Conservation (phyloP, 2,329 filamentous ascomycete species). For the Diaporthe caulivora region DNA sequence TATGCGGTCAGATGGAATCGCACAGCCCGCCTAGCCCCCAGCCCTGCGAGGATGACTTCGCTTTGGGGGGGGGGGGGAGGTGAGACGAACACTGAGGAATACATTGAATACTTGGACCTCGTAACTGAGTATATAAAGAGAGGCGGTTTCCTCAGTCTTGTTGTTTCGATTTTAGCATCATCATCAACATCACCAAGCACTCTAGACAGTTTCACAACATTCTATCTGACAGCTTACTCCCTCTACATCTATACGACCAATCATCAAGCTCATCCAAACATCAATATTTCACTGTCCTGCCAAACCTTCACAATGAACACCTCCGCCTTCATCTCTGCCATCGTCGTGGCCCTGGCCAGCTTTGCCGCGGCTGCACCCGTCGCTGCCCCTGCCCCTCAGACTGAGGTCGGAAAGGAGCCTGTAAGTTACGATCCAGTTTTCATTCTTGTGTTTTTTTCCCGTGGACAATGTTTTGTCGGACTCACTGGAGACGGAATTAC, state of each 20-base stretch:
- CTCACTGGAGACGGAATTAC: no score
- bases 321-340: slow-evolving; percentile 28
- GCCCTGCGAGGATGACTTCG: not conserved
- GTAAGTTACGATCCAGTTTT: not conserved
- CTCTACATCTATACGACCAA: not conserved
- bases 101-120: not conserved
- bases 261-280: not conserved
- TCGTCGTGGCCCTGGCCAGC: slow-evolving; percentile 25
- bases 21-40: slow-evolving; percentile 29
- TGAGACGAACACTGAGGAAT: not conserved
- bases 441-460: no score
- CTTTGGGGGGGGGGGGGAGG: not conserved
- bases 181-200: slow-evolving; percentile 25
- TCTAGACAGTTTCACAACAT: not conserved
- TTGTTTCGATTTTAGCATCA: not conserved
- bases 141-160: not conserved
- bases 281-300: no score
- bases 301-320: slow-evolving; percentile 31
- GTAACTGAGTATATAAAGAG: slow-evolving; percentile 10
- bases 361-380: slow-evolving; percentile 20
- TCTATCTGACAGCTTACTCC: not conserved
- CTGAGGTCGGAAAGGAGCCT: not conserved
- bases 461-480: no score
- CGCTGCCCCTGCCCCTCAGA: not conserved
- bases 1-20: slow-evolving; percentile 18